phyloP scores from a whole-genome alignment of 257 asterid species.

The Thymus mandschuricus region DNA sequence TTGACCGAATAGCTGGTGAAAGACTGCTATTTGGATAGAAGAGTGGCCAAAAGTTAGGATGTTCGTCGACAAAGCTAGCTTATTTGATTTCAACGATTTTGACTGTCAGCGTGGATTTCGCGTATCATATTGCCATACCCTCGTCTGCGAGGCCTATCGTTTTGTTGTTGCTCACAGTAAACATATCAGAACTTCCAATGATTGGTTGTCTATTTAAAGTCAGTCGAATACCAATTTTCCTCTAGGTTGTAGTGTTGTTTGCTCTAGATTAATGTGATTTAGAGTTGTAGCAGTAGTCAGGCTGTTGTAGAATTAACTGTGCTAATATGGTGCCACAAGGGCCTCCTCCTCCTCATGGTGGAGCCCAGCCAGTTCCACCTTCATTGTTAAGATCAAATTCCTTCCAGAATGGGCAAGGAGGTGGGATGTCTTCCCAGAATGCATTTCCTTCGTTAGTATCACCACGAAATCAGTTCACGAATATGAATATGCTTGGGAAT shows the following conservation, averaged over 20 bases:
- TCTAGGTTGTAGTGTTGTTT: slow-evolving; percentile 27
- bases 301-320: slow-evolving; percentile 25
- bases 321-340: slow-evolving; percentile 80
- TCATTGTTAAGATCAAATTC: slow-evolving; percentile 78
- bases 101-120: slow-evolving; percentile 29
- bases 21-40: slow-evolving; percentile 25
- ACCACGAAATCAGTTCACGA: slow-evolving; percentile 68
- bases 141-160: slow-evolving; percentile 32
- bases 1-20: slow-evolving; percentile 30
- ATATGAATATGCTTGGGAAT: slow-evolving; percentile 77
- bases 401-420: slow-evolving; percentile 78
- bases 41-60: slow-evolving; percentile 33
- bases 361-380: slow-evolving; percentile 65
- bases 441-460: slow-evolving; percentile 75
- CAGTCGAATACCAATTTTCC: slow-evolving; percentile 9
- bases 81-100: slow-evolving; percentile 28
- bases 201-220: slow-evolving; percentile 23
- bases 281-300: slow-evolving; percentile 28
- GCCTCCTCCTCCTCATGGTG: slow-evolving; percentile 72
- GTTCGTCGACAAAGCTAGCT: slow-evolving; percentile 30
- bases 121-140: slow-evolving; percentile 17
- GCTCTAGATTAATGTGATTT: slow-evolving; percentile 35
- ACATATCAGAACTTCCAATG: slow-evolving; percentile 32
- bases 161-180: slow-evolving; percentile 27
- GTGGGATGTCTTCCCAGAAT: slow-evolving; percentile 73